Conservation (phyloP, 2,329 filamentous ascomycete species). For the Exophiala xenobiotica region DNA sequence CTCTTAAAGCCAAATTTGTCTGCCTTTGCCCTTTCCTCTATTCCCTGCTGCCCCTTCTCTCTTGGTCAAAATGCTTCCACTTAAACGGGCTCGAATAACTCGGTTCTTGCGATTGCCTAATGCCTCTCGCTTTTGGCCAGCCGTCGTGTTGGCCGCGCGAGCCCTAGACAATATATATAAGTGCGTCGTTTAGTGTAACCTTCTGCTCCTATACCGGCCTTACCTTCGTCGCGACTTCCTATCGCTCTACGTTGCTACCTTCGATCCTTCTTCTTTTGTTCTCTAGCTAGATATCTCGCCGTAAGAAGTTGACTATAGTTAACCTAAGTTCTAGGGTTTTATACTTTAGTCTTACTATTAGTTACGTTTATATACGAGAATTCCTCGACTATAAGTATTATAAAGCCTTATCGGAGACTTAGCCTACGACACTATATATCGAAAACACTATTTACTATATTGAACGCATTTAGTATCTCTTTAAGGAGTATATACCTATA, state of each 20-base stretch:
- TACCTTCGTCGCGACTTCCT: no score
- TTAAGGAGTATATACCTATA: constrained; percentile 9
- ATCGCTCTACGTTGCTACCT: no score
- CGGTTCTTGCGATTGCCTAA: not conserved
- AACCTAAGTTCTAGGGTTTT: not conserved
- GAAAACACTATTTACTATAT: constrained; percentile 13
- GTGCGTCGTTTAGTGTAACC: no score
- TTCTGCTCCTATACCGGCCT: no score
- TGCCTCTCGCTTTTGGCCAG: not conserved
- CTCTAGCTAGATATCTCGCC: not conserved
- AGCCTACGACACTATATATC: constrained; percentile 8
- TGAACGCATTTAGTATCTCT: constrained; percentile 12
- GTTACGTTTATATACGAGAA: constrained; percentile 9
- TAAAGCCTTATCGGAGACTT: constrained; percentile 11
- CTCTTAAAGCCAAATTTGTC: not conserved
- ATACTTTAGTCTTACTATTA: constrained; percentile 20
- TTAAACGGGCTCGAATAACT: not conserved
- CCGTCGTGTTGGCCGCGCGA: not conserved
- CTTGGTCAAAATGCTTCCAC: not conserved
- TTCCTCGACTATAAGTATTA: constrained; percentile 17
- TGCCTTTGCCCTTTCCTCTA: no score
- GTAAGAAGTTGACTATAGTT: not conserved
- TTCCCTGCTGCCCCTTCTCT: not conserved
- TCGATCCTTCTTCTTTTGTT: not conserved
- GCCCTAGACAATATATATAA: not conserved